Base-by-base conservation (phyloP, 768 basidiomycete genomes). In the Candolleomyces aberdarensis region DNA sequence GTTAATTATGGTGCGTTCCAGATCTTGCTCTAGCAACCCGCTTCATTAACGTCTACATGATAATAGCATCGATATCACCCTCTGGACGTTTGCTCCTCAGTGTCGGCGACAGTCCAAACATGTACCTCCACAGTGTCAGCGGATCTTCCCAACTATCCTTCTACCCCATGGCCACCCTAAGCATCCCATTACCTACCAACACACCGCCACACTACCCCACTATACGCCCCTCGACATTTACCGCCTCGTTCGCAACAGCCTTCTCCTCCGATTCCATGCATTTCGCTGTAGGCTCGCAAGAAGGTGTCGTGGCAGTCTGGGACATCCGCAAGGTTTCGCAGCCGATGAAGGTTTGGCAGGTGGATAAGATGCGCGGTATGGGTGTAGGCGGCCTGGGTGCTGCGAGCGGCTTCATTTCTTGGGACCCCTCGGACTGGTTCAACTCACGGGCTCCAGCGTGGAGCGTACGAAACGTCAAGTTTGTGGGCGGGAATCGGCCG, bases 351-450 rank as follows among this genome's bases (percentile, higher is more conserved):
- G 62, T 65, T 22, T 63, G 61, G 46, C 65, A 65, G 60, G 63
- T 63, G 11, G 62, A 65, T 57, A 65, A 65, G 57, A 63, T 53
- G 52, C 65, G 65, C 17, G 62, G 56, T 22, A 63, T 63, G 44
- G 60, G 56, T 8, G 13, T 48, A 9, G 60, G 60, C 15, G 41
- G 26, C 3, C 3, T 61, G 39, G 56, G 61, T 3, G 60, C 62
- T 19, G 61, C 62, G 14, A 61, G 48, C 47, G 64, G 61, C 14
- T 59, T 50, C 15, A 44, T 65, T 10, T 63, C 62, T 11, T 63
- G 63, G 57, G 65, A 65, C 39, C 65, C 65, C 15, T 63, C 65
- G 3, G 60, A 65, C 20, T 65, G 65, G 65, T 63, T 61, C 8
- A 49, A 49, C 39, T 62, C 59, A 5, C 61, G 55, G 22, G 65